Conservation (phyloP, 192 early-diverging fungal species). For the Entomortierella parvispora region DNA sequence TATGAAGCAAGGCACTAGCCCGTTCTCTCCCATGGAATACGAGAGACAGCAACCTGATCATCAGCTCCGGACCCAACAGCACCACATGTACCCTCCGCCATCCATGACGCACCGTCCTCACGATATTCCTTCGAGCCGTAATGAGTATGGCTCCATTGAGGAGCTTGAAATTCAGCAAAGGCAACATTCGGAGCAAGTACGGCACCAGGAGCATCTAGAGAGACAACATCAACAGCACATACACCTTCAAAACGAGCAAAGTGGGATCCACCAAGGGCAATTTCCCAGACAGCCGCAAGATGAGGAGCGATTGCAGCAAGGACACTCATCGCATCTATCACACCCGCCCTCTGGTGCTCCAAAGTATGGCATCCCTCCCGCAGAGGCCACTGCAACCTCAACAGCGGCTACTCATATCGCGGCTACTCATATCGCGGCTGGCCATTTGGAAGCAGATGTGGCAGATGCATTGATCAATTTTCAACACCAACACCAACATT, state of each 20-base stretch:
- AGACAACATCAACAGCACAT: constrained; percentile 14
- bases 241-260: neutral
- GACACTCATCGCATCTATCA: neutral
- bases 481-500: constrained; percentile 18
- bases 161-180: constrained; percentile 21
- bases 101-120: too few relatives aligned
- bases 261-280: neutral
- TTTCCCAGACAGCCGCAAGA: neutral
- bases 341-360: neutral
- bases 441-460: constrained; percentile 25
- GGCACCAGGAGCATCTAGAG: constrained; percentile 6
- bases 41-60: too few relatives aligned
- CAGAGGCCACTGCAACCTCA: neutral
- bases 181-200: constrained; percentile 8
- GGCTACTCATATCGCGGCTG: too few relatives aligned
- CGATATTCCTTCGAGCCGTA: too few relatives aligned
- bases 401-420: neutral
- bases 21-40: too few relatives aligned
- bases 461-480: constrained; percentile 37
- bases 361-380: too few relatives aligned
- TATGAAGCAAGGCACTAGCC: too few relatives aligned
- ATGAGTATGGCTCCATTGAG: too few relatives aligned
- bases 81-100: too few relatives aligned
- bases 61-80: too few relatives aligned
- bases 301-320: too few relatives aligned